Percentiles rank a stretch among this genome's conserved stretches.
Evolutionary conservation across 225 moss, liverwort and hornwort species (phyloP).

Genomic region (Climacium dendroides): DNA sequence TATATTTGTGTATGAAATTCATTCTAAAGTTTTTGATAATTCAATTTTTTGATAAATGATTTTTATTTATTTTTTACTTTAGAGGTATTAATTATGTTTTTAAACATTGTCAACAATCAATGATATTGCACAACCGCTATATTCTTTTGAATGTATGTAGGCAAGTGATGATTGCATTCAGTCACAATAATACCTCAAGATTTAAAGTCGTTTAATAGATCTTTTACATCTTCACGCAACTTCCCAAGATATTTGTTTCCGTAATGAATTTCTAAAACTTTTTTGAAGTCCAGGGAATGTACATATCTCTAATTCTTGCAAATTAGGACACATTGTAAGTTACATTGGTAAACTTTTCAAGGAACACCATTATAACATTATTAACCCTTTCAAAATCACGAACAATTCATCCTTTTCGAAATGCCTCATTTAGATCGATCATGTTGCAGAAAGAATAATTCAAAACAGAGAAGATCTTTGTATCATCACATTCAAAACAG

Average conservation of each 20-base stretch:
- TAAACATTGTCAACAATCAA: background rate
- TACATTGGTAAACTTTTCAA: background rate
- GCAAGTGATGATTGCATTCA: background rate
- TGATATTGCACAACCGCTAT: background rate
- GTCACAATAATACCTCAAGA: background rate
- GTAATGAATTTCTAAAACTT: no score
- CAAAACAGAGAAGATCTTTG: no score
- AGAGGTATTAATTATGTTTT: no score
- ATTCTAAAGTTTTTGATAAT: no score
- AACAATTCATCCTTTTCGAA: background rate
- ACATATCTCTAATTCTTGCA: background rate
- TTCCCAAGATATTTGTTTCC: background rate
- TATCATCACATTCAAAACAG: background rate
- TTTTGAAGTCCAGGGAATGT: background rate
- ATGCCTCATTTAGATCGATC: background rate
- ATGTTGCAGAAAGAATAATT: background rate
- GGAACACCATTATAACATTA: background rate
- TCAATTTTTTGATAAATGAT: no score
- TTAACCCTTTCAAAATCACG: accelerated
- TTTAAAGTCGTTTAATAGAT: background rate
- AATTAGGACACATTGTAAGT: background rate
- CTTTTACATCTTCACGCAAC: background rate
- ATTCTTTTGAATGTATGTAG: background rate
- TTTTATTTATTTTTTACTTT: no score
- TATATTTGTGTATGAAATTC: no score